Base-by-base conservation (phyloP, 345 rosid genomes). In the Citrus maxima region DNA sequence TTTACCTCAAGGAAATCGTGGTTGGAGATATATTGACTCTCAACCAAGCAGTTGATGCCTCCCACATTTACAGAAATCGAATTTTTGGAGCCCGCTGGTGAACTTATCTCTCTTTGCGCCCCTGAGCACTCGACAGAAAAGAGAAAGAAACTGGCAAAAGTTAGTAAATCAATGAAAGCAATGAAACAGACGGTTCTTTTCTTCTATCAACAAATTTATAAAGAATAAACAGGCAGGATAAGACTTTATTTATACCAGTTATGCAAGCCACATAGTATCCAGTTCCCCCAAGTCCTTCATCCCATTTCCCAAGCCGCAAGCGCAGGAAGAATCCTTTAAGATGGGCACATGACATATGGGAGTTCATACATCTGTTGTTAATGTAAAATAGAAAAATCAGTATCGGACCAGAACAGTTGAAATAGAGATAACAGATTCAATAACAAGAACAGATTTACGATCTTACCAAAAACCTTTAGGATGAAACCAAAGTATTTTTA, bases 301-400 rank as follows among this genome's bases (percentile, higher is more conserved):
- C 88, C 97, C 97, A 86, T 82, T 91, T 92, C 66, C 95, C 93
- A 5, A 96, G 86, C 72, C 97, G 88, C 88, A 93, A 81, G 40
- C 98, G 95, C 84, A 96, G 81, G 78, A 88, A 93, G 77, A 87
- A 88, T 14, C 99, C 99, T 82, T 91, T 81, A 19, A 93, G 97
- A 73, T 80, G 86, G 18, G 85, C 76, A 30, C 81, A 80, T 56
- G 97, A 81, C 80, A 82, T 78, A 32, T 55, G 79, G 25, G 88
- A 86, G 67, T 86, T 86, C 82, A 85, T 87, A 91, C 93, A 96
- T 81, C 99, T 93, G 84, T 69, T 74, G 61, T 32, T 76, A 63
- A 46, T 19, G 21, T 24, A 63, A 25, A 25, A 60, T 3, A 54
- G 68, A 70, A 67, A 76, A n/a, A 32, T 63, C 42, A 72, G 54